These are phyloP conservation scores for Suillus hirtellus DNA, from an alignment of 768 basidiomycete genomes.

Conservation along the genomic window DNA sequence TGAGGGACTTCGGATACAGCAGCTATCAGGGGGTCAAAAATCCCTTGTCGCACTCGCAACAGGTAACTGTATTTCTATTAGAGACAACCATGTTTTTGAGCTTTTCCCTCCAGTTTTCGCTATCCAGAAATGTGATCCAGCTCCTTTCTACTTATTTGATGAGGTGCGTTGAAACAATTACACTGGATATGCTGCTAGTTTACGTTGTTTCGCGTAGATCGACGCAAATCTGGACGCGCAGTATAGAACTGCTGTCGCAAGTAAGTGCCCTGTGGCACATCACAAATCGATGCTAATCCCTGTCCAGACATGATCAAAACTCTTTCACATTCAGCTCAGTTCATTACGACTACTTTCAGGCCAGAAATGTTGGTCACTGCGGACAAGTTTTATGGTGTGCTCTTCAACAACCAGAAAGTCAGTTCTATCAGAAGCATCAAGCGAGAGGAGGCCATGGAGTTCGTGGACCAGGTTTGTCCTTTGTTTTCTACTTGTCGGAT, in stretches of 20 bases:
- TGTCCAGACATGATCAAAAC: slow-evolving; percentile 80
- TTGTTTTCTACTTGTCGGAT: not conserved
- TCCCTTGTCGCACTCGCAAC: slow-evolving; percentile 94
- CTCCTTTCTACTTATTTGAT: slow-evolving; percentile 99
- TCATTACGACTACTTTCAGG: slow-evolving; percentile 98
- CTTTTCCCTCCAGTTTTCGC: slow-evolving; percentile 71
- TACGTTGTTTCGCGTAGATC: slow-evolving; percentile 50
- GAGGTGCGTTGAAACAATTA: slow-evolving; percentile 52
- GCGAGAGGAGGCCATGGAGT: slow-evolving; percentile 89
- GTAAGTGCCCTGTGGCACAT: slow-evolving; percentile 47
- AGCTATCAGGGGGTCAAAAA: slow-evolving; percentile 96
- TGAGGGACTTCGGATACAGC: slow-evolving; percentile 94
- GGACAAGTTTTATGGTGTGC: slow-evolving; percentile 95
- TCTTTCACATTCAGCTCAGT: slow-evolving; percentile 84
- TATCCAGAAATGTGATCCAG: slow-evolving; percentile 98
- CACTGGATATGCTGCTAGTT: not conserved
- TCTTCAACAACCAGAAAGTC: slow-evolving; percentile 95
- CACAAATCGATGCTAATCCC: slow-evolving; percentile 21
- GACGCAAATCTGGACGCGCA: slow-evolving; percentile 98
- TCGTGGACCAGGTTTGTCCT: slow-evolving; percentile 78
- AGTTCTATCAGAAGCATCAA: slow-evolving; percentile 86
- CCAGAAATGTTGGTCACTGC: slow-evolving; percentile 96
- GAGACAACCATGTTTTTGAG: slow-evolving; percentile 9
- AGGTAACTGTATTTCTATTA: slow-evolving; percentile 42
- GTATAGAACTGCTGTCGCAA: slow-evolving; percentile 94